Base-by-base conservation (phyloP, 495 filamentous ascomycete genomes). In the Terfezia claveryi region DNA sequence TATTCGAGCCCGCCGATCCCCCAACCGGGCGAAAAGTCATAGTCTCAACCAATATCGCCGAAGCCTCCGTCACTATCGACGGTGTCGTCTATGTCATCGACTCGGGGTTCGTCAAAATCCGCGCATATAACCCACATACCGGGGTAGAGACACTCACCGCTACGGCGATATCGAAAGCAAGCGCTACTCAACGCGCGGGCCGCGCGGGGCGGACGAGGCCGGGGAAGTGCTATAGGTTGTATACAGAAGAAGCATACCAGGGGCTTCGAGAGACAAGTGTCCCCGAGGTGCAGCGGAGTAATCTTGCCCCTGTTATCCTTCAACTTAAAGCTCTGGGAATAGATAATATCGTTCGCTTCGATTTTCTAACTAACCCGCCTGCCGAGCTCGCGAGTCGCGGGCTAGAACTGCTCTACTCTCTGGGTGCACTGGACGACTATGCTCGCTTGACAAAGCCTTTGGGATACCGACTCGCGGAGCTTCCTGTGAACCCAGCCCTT, bases 401-500 rank as follows among this genome's bases (percentile, higher is more conserved):
- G 14, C 75, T 94, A 4, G 91, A 99, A 64, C 72, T 95, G 6
- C 72, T 99, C 16, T 95, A 81, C 69, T 83, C 87, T 7, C 77
- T 99, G 36, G 87, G 87, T 17, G 87, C 87, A 2, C 69, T 99
- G 20, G 88, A 95, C 58, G 78, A 82, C 55, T 87, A 95, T 61
- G 88, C 87, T 36, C 92, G 87, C 65, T 80, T 98, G 51, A 96
- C 89, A 12, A 81, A 77, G 54, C 89, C 91, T 0, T 70, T 94
- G 23, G 91, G 92, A 2, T 70, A 76, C 53, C 77, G 89, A 52
- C 95, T 99, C 87, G 91, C 92, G 8, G 92, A 96, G 68, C 74
- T 99, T 57, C 82, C 88, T 0, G 77, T 96, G 14, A 87, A 94
- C 60, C 92, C 92, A 1, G 95, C 95, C 88, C 88, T 95, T 79